Evolutionary conservation across 2,329 filamentous ascomycete species (phyloP).

Genomic region (Fusarium praegraminearum): DNA sequence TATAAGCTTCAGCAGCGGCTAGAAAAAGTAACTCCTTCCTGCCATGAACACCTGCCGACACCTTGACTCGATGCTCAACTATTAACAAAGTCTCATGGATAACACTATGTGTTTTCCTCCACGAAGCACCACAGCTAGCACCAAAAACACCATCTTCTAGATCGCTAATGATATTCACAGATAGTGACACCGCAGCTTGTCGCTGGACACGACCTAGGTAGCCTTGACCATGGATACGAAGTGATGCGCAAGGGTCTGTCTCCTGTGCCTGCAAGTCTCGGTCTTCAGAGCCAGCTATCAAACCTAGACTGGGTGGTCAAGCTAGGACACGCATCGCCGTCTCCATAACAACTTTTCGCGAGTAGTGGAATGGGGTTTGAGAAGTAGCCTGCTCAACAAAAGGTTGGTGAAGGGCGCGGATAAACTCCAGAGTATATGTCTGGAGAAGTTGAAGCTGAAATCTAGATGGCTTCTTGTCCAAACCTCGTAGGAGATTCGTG

Average conservation of each 20-base stretch:
- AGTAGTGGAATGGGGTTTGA: neutral
- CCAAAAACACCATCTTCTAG: neutral
- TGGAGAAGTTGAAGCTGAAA: neutral
- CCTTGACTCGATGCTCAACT: neutral
- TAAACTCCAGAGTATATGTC: neutral
- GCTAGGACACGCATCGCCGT: neutral
- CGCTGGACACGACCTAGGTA: neutral
- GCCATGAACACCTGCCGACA: neutral
- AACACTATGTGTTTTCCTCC: neutral
- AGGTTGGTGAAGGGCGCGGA: neutral
- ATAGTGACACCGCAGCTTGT: neutral
- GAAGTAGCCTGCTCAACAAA: neutral
- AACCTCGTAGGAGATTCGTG: neutral
- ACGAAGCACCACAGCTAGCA: neutral
- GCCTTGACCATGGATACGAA: neutral
- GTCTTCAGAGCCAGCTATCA: neutral
- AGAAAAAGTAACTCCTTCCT: neutral
- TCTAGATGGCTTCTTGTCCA: neutral
- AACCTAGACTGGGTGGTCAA: neutral
- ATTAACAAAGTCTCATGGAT: neutral
- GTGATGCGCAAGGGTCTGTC: neutral
- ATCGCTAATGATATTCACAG: neutral
- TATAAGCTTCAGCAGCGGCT: neutral
- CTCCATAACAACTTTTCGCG: neutral
- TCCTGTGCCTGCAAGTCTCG: neutral